Percentiles rank a stretch among this genome's conserved stretches.
Evolutionary conservation across 2,329 filamentous ascomycete genomes (phyloP).

Genomic region (Pochonia chlamydosporia): DNA sequence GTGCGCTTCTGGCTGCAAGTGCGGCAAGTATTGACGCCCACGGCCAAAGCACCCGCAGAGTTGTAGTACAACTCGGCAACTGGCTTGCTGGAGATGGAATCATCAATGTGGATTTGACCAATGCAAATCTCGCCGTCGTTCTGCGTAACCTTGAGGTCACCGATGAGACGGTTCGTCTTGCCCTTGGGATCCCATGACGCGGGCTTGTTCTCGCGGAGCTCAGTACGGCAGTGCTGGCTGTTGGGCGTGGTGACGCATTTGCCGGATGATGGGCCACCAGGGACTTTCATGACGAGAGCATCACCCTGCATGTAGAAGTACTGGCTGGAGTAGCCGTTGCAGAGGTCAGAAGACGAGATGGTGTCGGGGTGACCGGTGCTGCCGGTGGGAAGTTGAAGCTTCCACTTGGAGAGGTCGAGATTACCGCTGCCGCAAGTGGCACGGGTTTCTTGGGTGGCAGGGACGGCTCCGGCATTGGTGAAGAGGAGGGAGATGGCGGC

Average conservation of each 20-base stretch:
- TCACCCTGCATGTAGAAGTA: conserved; percentile 1
- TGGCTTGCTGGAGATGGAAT: conserved; percentile 29
- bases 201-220: conserved; percentile 31
- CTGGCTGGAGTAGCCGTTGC: conserved; percentile 2
- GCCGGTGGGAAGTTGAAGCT: not conserved
- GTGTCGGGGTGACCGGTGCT: not conserved
- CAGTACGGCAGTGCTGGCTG: conserved; percentile 35
- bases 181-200: conserved; percentile 12
- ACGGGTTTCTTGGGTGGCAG: not conserved
- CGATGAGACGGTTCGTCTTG: conserved; percentile 6
- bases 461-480: not conserved
- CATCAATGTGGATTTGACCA: conserved; percentile 33
- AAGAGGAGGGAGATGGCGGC: not conserved
- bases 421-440: not conserved
- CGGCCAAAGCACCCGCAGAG: conserved; percentile 23
- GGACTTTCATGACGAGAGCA: conserved; percentile 2
- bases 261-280: not conserved
- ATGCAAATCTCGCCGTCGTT: conserved; percentile 30
- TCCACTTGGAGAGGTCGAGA: conserved; percentile 1
- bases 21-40: conserved; percentile 31
- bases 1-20: conserved; percentile 23
- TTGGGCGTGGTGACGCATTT: conserved; percentile 22
- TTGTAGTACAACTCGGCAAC: conserved; percentile 34
- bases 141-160: conserved; percentile 23
- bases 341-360: not conserved